Evolutionary conservation across 2,329 filamentous ascomycete species (phyloP).

Genomic region (Capronia epimyces): DNA sequence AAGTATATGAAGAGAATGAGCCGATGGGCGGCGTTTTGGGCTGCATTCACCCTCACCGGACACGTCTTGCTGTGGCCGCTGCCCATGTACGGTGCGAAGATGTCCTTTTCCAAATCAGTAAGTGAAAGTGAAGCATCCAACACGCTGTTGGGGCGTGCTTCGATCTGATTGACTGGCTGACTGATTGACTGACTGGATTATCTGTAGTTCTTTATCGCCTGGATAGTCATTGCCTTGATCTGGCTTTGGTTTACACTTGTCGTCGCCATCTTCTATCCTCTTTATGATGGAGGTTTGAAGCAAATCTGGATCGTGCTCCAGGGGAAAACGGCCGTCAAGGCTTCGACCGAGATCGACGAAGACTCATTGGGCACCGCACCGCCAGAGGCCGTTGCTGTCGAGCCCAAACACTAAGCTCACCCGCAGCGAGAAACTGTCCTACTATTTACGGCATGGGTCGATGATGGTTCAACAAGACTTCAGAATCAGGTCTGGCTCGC

Average conservation of each 20-base stretch:
- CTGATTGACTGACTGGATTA: slow-evolving; percentile 56
- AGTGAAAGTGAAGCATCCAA: slow-evolving; percentile 34
- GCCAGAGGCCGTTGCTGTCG: no score
- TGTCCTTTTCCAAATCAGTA: slow-evolving; percentile 1
- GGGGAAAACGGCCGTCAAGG: not conserved
- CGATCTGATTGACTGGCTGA: not conserved
- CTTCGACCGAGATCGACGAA: not conserved
- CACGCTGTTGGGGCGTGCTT: slow-evolving; percentile 63
- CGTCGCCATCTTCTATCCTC: slow-evolving; percentile 36
- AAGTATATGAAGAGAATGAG: slow-evolving; percentile 43
- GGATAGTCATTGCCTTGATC: slow-evolving; percentile 68
- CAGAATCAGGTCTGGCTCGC: no score
- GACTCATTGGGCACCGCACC: no score
- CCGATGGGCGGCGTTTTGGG: slow-evolving; percentile 54
- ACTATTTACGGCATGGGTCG: no score
- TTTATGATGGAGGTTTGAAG: slow-evolving; percentile 35
- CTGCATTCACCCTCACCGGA: slow-evolving; percentile 56
- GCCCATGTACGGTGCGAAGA: slow-evolving; percentile 65
- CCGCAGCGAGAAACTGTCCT: no score
- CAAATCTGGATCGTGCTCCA: slow-evolving; percentile 4
- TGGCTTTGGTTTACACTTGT: slow-evolving; percentile 46
- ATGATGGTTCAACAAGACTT: no score
- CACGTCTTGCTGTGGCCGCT: slow-evolving; percentile 71
- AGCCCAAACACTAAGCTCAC: no score
- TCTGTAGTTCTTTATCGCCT: slow-evolving; percentile 78